Percentiles rank a stretch among this genome's conserved stretches.
These are phyloP conservation scores for Mucuna pruriens DNA, from an alignment of 306 rosid genomes.

Conservation along the genomic window DNA sequence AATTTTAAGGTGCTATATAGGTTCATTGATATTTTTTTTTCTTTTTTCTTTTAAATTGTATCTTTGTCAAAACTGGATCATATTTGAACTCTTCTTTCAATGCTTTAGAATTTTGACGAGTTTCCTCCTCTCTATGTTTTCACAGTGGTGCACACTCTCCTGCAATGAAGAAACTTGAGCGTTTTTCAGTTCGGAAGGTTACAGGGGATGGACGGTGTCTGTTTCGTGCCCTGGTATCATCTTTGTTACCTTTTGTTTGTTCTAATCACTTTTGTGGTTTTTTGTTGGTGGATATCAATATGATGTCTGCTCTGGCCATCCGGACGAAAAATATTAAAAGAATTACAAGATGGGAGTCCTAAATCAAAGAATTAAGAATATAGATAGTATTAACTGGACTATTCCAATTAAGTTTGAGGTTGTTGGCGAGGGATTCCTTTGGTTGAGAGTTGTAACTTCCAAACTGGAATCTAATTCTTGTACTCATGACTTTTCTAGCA, in stretches of 20 bases:
- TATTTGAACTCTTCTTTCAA: not conserved
- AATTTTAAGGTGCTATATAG: not conserved
- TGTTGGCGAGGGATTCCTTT: constrained; percentile 15
- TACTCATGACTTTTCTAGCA: constrained; percentile 5
- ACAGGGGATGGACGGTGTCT: constrained; percentile 95
- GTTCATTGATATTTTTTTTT: not conserved
- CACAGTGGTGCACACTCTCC: constrained; percentile 62
- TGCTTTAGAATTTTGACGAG: constrained; percentile 20
- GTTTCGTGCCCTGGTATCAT: constrained; percentile 86
- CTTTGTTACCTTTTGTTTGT: constrained; percentile 7
- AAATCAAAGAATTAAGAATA: constrained; percentile 16
- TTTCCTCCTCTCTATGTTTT: constrained; percentile 11
- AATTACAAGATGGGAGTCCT: not conserved
- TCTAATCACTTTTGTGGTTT: constrained; percentile 7
- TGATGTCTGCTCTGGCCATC: constrained; percentile 7
- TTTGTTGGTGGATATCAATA: not conserved
- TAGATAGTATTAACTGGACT: not conserved
- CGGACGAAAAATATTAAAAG: not conserved
- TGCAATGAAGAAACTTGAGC: constrained; percentile 72
- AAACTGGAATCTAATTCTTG: constrained; percentile 4
- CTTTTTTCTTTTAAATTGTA: too few species aligned
- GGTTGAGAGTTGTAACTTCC: not conserved
- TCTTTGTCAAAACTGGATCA: not conserved
- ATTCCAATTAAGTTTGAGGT: constrained; percentile 10
- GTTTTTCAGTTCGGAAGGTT: constrained; percentile 70